Base-by-base conservation (phyloP, 2,329 filamentous ascomycete genomes). In the Zopfia rhizophila region DNA sequence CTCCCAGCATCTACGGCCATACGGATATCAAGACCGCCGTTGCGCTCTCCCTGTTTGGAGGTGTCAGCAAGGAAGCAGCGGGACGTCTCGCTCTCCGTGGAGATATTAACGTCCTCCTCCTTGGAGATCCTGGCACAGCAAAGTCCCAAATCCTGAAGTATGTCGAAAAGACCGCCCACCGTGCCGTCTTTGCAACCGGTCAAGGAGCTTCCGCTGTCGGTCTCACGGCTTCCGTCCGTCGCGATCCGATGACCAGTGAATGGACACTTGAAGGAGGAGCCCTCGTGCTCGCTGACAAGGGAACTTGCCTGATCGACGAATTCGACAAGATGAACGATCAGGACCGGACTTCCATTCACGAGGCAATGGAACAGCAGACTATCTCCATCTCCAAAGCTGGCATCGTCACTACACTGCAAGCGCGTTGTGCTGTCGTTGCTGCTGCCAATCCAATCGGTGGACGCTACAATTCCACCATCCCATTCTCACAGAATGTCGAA, bases 281-380 rank as follows among this genome's bases (percentile, higher is more conserved):
- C 3, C 81, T 99, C 8, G 94, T 99, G 63, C 84, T 99, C 44
- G 94, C 94, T 12, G 94, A 99, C 70, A 88, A 90, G 56, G 94
- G 94, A 28, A 96, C 91, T 12, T 97, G 94, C 66, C 80, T 99
- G 21, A 99, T 99, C 53, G 94, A 99, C 64, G 94, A 99, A 74
- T 99, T 99, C 63, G 94, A 99, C 82, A 99, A 99, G 81, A 99
- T 99, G 94, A 97, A 97, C 71, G 94, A 99, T 70, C 91, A 97
- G 69, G 94, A 99, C 72, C 86, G 94, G 56, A 97, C 94, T 1
- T 96, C 91, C 6, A 99, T 99, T 60, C 94, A 99, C 82, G 94
- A 99, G 79, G 94, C 94, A 49, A 99, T 99, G 94, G 94, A 99
- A 74, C 94, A 99, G 74, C 94, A 99, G 75, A 99, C 94, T 1